Conservation (phyloP, 768 basidiomycete genomes). For the Phlegmacium glaucopus region DNA sequence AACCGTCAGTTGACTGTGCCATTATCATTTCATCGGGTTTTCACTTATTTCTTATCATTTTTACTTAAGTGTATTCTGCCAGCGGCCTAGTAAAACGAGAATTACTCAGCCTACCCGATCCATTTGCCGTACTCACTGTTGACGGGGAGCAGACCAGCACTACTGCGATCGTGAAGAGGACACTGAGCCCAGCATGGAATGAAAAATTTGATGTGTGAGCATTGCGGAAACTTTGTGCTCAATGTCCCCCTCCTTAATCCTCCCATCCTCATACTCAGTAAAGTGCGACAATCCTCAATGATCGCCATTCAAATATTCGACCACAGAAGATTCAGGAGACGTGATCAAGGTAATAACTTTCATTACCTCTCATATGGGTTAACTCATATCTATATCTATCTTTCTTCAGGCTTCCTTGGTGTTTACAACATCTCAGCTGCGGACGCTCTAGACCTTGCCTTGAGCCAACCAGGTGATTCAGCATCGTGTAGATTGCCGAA, state of each 20-base stretch:
- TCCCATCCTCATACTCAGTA: conserved; percentile 36
- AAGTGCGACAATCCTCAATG: conserved; percentile 69
- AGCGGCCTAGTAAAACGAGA: conserved; percentile 74
- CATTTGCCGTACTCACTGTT: conserved; percentile 84
- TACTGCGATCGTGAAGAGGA: conserved; percentile 67
- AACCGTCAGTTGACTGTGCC: conserved; percentile 36
- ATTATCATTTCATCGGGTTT: conserved; percentile 1
- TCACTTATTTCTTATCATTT: conserved; percentile 3
- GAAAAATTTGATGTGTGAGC: conserved; percentile 83
- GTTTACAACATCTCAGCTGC: conserved; percentile 53
- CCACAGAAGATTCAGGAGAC: conserved; percentile 82
- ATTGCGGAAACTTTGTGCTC: conserved; percentile 11
- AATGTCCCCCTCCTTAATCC: conserved; percentile 10
- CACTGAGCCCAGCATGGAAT: conserved; percentile 76
- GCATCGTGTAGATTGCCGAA: conserved; percentile 11
- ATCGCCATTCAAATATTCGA: conserved; percentile 88
- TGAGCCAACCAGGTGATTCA: conserved; percentile 41
- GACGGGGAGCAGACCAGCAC: conserved; percentile 82
- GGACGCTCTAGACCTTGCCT: conserved; percentile 50
- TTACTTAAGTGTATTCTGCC: conserved; percentile 65
- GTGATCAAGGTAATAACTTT: conserved; percentile 64
- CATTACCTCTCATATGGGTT: conserved; percentile 26
- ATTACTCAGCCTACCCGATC: conserved; percentile 79
- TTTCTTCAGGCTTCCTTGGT: conserved; percentile 50
- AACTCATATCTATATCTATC: background rate